Evolutionary conservation across 345 rosid genomes (phyloP).

Genomic region (Gossypium thurberi): DNA sequence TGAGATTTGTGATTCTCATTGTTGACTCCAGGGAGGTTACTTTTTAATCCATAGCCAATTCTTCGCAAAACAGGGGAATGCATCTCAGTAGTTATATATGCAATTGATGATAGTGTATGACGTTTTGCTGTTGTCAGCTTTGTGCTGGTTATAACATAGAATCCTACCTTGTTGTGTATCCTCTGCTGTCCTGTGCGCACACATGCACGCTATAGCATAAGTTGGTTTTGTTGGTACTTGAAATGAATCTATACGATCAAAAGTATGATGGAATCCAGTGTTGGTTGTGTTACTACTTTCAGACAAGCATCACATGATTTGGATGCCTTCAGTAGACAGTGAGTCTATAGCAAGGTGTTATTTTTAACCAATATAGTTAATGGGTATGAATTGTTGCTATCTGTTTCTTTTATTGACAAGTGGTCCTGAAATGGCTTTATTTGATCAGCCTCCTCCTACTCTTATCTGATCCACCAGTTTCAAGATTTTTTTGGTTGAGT

Average conservation of each 20-base stretch:
- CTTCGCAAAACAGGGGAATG: neutral
- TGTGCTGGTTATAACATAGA: neutral
- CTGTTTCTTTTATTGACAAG: neutral
- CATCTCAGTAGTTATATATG: neutral
- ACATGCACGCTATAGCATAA: neutral
- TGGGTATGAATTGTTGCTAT: neutral
- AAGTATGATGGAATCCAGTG: neutral
- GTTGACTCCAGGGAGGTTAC: neutral
- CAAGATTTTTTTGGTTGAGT: neutral
- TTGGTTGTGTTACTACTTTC: neutral
- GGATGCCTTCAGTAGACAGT: neutral
- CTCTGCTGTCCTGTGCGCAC: neutral
- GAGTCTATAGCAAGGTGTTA: neutral
- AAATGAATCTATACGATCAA: neutral
- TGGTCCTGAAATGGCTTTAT: slow-evolving; percentile 1
- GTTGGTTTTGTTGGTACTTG: neutral
- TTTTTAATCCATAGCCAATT: neutral
- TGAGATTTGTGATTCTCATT: neutral
- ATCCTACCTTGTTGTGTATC: neutral
- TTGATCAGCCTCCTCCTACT: neutral
- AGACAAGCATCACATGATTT: neutral
- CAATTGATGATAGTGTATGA: neutral
- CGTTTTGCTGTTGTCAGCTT: neutral
- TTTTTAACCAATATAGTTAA: neutral
- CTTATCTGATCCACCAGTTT: neutral